Evolutionary conservation across 208 protist species (phyloP), one percentile per base, ranked within the genome.

Genomic region (Leishmania turanica): DNA sequence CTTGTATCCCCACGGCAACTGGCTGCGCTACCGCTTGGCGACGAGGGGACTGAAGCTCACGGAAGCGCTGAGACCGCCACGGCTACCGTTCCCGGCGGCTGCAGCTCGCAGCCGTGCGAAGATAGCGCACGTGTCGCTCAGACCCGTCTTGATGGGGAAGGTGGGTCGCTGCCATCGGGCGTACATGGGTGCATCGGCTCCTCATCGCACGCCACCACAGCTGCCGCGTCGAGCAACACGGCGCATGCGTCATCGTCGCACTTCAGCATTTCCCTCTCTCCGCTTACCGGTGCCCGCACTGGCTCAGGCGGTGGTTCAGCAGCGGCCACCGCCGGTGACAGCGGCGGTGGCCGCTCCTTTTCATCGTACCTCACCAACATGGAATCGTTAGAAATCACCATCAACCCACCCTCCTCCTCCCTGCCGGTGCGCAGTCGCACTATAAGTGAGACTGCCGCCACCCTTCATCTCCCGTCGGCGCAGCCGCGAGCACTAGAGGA

Each of bases 341-440:
- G 49, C 56, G 75, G 68, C n/a, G 31, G n/a, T n/a, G n/a, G 47
- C 42, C 75, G 68, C 60, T 54, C 77, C 47, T 27, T 53, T 49
- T 78, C 81, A 8, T 34, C 70, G 15, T 34, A 47, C 70, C 15
- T 78, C 64, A 85, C 77, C 8, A 53, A 78, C 58, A 47, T 51
- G 40, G 75, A 84, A 37, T n/a, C 68, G 13, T 15, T 27, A 27
- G 56, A 77, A 40, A 45, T 64, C 17, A 21, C 68, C 13, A 45
- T 51, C 49, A 68, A 71, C 0, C 62, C 71, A 64, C 71, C 72
- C 13, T 81, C 77, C 31, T 85, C 77, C 24, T 49, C 77, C 13
- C 77, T 85, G 51, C 76, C 81, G 3, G 34, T 81, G 76, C 77
- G 81, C 37, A 78, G 81, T 49, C 81, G 77, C 17, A 74, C 70